phyloP scores from a whole-genome alignment of 805 yeast species.

The Candida sphagnicola region DNA sequence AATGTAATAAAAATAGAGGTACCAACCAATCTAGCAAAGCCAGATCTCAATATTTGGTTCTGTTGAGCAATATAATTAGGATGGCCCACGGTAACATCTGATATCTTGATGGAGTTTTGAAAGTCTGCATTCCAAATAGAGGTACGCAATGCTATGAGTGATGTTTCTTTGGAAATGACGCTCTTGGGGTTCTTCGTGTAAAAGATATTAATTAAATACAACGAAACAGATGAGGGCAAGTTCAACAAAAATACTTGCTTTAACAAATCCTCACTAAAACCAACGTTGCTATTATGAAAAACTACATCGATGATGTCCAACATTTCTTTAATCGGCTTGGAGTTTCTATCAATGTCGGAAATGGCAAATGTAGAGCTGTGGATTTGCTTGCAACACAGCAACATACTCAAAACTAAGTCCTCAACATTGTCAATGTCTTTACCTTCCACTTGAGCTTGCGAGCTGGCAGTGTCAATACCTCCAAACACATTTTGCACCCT shows the following conservation, averaged over 20 bases:
- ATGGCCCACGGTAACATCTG: slow-evolving; percentile 61
- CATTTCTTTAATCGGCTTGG: slow-evolving; percentile 5
- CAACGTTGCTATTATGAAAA: slow-evolving; percentile 5
- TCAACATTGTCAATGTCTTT: not conserved
- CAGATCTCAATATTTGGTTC: slow-evolving; percentile 25
- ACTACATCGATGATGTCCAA: slow-evolving; percentile 6
- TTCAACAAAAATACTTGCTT: slow-evolving; percentile 26
- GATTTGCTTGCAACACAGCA: slow-evolving; percentile 2
- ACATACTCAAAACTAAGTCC: not conserved
- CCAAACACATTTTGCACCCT: not conserved
- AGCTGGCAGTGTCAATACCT: not conserved
- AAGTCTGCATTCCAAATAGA: slow-evolving; percentile 58
- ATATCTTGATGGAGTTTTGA: slow-evolving; percentile 49
- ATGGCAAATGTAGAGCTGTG: slow-evolving; percentile 1
- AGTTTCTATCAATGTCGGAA: slow-evolving; percentile 6
- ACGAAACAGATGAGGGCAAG: slow-evolving; percentile 27
- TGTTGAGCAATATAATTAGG: slow-evolving; percentile 41
- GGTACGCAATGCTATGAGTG: slow-evolving; percentile 61
- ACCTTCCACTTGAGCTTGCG: not conserved
- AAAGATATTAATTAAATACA: slow-evolving; percentile 24
- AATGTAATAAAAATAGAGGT: slow-evolving; percentile 31
- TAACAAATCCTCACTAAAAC: slow-evolving; percentile 22
- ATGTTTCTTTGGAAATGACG: slow-evolving; percentile 32
- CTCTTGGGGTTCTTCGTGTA: slow-evolving; percentile 20
- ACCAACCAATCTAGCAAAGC: slow-evolving; percentile 26